Percentiles rank a stretch among this genome's conserved stretches.
phyloP scores from a whole-genome alignment of 2,329 filamentous ascomycete genomes.

The Colletotrichum salicis region DNA sequence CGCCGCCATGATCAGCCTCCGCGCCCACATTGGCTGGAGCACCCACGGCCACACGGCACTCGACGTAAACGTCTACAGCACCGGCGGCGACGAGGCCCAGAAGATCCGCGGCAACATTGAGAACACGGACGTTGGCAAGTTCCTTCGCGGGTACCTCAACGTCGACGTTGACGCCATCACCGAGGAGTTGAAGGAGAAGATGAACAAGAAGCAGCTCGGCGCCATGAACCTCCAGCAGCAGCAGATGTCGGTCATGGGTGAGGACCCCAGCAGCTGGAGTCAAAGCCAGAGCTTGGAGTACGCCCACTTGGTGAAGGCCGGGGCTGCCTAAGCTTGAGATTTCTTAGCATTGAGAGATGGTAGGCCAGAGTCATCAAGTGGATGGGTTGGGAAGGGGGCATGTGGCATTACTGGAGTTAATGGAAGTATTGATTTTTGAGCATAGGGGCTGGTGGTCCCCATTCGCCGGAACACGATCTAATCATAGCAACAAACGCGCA shows the following conservation, averaged over 20 bases:
- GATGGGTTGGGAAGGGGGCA: not conserved
- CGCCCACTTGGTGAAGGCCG: conserved; percentile 13
- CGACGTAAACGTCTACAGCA: conserved; percentile 96
- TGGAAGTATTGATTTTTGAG: conserved; percentile 2
- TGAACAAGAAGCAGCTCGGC: conserved; percentile 40
- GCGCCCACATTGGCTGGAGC: conserved; percentile 92
- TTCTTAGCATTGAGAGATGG: not conserved
- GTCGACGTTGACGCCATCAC: conserved; percentile 85
- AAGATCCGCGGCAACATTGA: conserved; percentile 86
- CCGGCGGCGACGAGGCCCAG: conserved; percentile 71
- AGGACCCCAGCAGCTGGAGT: conserved; percentile 25
- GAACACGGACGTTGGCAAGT: conserved; percentile 91
- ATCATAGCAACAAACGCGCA: conserved; percentile 18
- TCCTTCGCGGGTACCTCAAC: conserved; percentile 80
- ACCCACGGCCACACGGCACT: conserved; percentile 94
- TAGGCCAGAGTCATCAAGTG: not conserved
- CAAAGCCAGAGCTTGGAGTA: conserved; percentile 13
- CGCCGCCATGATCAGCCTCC: conserved; percentile 85
- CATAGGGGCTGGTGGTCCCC: not conserved
- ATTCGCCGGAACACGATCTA: not conserved
- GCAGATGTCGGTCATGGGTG: not conserved
- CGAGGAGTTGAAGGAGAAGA: conserved; percentile 73
- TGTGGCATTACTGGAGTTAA: conserved; percentile 26
- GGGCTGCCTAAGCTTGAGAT: not conserved
- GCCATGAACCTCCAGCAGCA: conserved; percentile 12